Percentiles rank a stretch among this genome's conserved stretches.
phyloP scores from a whole-genome alignment of 371 early-diverging fungal genomes.

The Mucor sp. region DNA sequence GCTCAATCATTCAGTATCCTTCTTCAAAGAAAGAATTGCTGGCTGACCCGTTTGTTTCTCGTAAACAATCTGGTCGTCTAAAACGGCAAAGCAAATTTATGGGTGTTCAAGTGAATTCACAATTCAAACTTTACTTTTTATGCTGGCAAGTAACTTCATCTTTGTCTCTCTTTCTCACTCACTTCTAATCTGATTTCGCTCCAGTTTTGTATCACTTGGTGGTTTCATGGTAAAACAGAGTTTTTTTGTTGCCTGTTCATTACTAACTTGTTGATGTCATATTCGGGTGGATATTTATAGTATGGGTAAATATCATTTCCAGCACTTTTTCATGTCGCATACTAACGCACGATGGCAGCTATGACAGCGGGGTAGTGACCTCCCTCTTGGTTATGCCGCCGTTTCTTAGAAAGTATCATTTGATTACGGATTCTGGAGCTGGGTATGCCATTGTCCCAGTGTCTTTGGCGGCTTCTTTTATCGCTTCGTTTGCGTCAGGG shows the following conservation, averaged over 20 bases:
- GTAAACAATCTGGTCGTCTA: constrained; percentile 2
- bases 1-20: constrained; percentile 6
- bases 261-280: not conserved
- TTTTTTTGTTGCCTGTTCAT: not conserved
- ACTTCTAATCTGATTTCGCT: not conserved
- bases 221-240: constrained; percentile 43
- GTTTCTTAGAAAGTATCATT: constrained; percentile 30
- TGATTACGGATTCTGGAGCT: constrained; percentile 16
- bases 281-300: constrained; percentile 7
- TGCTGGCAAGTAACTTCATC: constrained; percentile 23
- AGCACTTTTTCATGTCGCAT: not conserved
- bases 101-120: constrained; percentile 13
- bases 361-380: constrained; percentile 51
- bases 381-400: constrained; percentile 45
- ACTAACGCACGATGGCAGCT: constrained; percentile 28
- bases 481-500: constrained; percentile 44
- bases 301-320: constrained; percentile 28
- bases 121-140: constrained; percentile 25
- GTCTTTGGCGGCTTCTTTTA: constrained; percentile 34
- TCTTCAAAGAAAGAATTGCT: constrained; percentile 12
- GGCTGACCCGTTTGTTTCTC: constrained; percentile 13
- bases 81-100: constrained; percentile 4
- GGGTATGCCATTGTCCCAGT: constrained; percentile 26
- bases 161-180: too few species aligned
- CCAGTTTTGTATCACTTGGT: constrained; percentile 47